Base-by-base conservation (phyloP, 495 filamentous ascomycete genomes). In the Barbatosphaeria neglecta region DNA sequence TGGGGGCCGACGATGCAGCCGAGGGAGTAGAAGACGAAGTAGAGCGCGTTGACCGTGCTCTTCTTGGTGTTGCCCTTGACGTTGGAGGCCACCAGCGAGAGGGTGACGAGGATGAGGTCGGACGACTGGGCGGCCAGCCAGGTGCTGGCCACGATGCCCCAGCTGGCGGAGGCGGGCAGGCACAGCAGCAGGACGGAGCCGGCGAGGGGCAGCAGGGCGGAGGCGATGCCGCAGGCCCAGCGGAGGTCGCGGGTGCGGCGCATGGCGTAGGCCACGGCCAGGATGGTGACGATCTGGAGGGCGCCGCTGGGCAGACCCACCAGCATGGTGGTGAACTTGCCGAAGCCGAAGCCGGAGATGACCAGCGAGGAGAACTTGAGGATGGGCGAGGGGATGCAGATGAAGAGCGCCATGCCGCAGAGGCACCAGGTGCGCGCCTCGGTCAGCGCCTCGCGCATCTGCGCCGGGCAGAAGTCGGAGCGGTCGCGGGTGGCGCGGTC, bases 1-100 rank as follows among this genome's bases (percentile, higher is more conserved):
- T 80, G 76, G 3, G 77, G 78, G 2, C 76, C 73, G 50, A 78
- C 75, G 44, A 78, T 77, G 38, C 69, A 76, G 2, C 75, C 77
- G n/a, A 78, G 54, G 37, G 66, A 69, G 55, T 80, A 80, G 7
- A 63, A 66, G 6, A 64, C 67, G 3, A 70, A 62, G n/a, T 77
- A 54, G 11, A 79, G 58, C 9, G 74, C 67, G 11, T 37, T 45
- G 28, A 83, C 77, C 0, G 79, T 82, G 0, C 78, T 82, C 60
- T 82, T 83, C 65, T 83, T 82, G 6, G 80, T 83, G 49, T 81
- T 82, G 9, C 80, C 78, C 2, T 78, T 74, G n/a, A 82, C 72
- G 52, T 84, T 83, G 44, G 44, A 24, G 46, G 50, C 22, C 7
- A 50, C n/a, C 43, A 56, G 53, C 47, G 49, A 51, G 11, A 37